Evolutionary conservation across 1,284 basidiomycete genomes (phyloP), one percentile per base, ranked within the genome.

Genomic region (Ganoderma lucidum): DNA sequence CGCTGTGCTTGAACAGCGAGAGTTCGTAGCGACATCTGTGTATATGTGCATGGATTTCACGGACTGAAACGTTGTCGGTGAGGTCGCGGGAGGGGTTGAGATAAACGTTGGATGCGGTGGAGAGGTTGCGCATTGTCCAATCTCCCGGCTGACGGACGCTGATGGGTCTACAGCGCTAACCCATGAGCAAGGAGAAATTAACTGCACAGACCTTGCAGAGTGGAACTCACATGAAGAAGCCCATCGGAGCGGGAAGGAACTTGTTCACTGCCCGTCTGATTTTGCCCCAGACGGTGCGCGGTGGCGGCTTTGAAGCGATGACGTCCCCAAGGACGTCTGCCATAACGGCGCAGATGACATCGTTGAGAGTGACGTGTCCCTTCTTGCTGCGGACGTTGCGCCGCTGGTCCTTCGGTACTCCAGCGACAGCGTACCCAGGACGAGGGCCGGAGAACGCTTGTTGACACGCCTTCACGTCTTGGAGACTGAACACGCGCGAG

Each of bases 271-370:
- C 35, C 2, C 68, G 67, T 51, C 68, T 70, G n/a, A 70, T 6
- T 42, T 63, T 67, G 12, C 70, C 74, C 65, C 63, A 63, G 4
- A 48, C 15, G 9, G 51, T 71, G 32, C 71, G 65, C 9, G 72
- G 66, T 30, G 66, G 71, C 8, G 73, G 71, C 63, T 69, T 75
- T 48, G 55, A 44, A n/a, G 66, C 70, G 45, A 75, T 65, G 63
- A 78, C 73, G 32, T 67, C 61, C 30, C 67, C 77, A 5, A 78
- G 67, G 0, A 78, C 76, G 60, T 80, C 78, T 51, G 72, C 74
- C 76, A 79, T 78, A 15, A 80, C 74, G 1, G 78, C 69, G 61
- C 78, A 80, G 55, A 79, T 74, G 28, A 79, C 75, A 62, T 80
- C 78, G 69, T 80, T 80, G 37, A 80, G 65, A 15, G 78, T 80